Base-by-base conservation (phyloP, 768 basidiomycete species). In the Melanogaster broomeanus region DNA sequence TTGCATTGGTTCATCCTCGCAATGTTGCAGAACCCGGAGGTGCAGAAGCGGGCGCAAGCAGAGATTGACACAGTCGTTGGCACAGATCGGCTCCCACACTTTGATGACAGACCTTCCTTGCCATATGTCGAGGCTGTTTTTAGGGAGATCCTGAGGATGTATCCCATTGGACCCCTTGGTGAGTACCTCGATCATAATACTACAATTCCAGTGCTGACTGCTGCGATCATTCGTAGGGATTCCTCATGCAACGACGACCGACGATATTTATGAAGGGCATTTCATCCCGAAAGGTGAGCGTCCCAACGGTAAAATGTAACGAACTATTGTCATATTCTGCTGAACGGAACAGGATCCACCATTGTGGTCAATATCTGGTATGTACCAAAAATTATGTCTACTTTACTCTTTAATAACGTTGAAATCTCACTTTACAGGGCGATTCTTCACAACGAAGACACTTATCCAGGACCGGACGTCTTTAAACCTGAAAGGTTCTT, bases 401-500 rank as follows among this genome's bases (percentile, higher is more conserved):
- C 10, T 9, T 15, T 15, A 2, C 35, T 10, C 39, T 45, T 18
- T 6, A 39, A 18, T 10, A 25, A 9, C 10, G 18, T n/a, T 42
- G 43, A 58, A 34, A 15, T 24, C 33, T 49, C 15, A 6, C 22
- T 33, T 37, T 13, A 5, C 45, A 60, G 63, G 62, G 51, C 53
- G 4, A 63, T 63, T 30, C 3, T 43, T 22, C 59, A 28, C 15
- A 19, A 61, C 45, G 39, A 45, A 34, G 34, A 51, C 4, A 27
- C 22, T 3, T 63, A 53, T 37, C 49, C 63, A 4, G 58, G 66
- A 13, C 57, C 64, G 3, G 42, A 63, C 6, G 45, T 37, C 9
- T 71, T 73, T 57, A 63, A 60, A 33, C 71, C 68, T 6, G 70
- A 71, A 49, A 58, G 71, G 16, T 72, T 62, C 48, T 43, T 71